Evolutionary conservation across 805 yeast genomes (phyloP).

Genomic region (Myxozyma vanderwaltii): DNA sequence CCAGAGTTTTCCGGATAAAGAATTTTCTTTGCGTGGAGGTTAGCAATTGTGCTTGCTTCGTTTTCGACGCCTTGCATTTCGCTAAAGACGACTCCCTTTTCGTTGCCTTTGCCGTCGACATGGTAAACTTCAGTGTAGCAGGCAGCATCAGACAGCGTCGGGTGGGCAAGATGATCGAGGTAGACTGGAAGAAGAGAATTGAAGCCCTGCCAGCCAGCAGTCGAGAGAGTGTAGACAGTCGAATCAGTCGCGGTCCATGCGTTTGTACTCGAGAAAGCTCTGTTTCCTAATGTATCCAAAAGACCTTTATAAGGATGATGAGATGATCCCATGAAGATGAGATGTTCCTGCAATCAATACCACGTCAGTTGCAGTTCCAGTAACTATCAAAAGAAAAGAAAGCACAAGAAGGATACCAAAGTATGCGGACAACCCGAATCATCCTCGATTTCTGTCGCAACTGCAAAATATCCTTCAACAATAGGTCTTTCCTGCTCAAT

Average conservation of each 20-base stretch:
- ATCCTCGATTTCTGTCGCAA: conserved; percentile 85
- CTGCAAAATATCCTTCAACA: conserved; percentile 90
- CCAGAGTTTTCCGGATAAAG: conserved; percentile 59
- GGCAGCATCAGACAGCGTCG: conserved; percentile 86
- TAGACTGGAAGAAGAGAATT: conserved; percentile 80
- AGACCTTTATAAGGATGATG: conserved; percentile 90
- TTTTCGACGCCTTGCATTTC: conserved; percentile 95
- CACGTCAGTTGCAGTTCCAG: background rate
- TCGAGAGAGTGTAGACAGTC: conserved; percentile 85
- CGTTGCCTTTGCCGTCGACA: conserved; percentile 85
- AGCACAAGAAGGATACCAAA: conserved; percentile 42
- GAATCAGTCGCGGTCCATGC: conserved; percentile 98
- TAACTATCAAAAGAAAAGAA: background rate
- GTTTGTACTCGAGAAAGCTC: conserved; percentile 78
- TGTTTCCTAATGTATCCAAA: conserved; percentile 80
- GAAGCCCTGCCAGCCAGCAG: conserved; percentile 98
- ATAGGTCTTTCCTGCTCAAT: conserved; percentile 81
- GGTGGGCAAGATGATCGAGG: conserved; percentile 80
- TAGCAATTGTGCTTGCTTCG: conserved; percentile 62
- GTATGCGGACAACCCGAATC: conserved; percentile 96
- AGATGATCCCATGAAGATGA: conserved; percentile 90
- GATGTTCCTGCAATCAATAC: conserved; percentile 58
- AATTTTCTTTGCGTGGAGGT: conserved; percentile 37
- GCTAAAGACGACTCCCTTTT: conserved; percentile 94
- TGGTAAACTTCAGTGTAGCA: conserved; percentile 95